phyloP scores from a whole-genome alignment of 208 protist species.

The Trypanosoma caninum region DNA sequence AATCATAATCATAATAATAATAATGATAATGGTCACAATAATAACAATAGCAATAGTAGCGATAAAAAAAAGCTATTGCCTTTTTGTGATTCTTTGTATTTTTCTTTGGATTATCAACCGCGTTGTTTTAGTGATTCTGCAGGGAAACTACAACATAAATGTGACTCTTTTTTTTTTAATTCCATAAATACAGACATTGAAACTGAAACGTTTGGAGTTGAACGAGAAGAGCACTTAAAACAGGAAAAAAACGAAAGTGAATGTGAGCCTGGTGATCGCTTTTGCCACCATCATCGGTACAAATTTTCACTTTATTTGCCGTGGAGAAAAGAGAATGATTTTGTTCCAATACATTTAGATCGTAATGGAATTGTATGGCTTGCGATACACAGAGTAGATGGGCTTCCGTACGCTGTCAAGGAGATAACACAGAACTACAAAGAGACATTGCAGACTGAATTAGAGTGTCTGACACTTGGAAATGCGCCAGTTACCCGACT shows the following conservation, averaged over 20 bases:
- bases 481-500: constrained; percentile 16
- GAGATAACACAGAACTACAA: constrained; percentile 35
- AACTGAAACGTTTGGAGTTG: too few species aligned
- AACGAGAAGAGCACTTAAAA: too few species aligned
- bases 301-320: constrained; percentile 49
- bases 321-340: constrained; percentile 16
- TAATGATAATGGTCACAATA: too few species aligned
- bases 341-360: constrained; percentile 40
- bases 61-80: too few species aligned
- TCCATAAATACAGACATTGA: too few species aligned
- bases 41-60: too few species aligned
- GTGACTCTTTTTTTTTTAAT: too few species aligned
- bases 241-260: constrained; percentile 21
- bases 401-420: constrained; percentile 62
- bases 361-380: constrained; percentile 63
- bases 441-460: constrained; percentile 22
- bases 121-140: too few species aligned
- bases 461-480: constrained; percentile 36
- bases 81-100: too few species aligned
- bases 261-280: constrained; percentile 41
- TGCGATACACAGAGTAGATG: constrained; percentile 42
- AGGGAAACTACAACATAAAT: too few species aligned
- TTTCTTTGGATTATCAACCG: too few species aligned
- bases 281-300: constrained; percentile 53
- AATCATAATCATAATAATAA: too few species aligned